These are phyloP conservation scores for Mycena albidolilacea DNA, from an alignment of 768 basidiomycete species.

Conservation along the genomic window DNA sequence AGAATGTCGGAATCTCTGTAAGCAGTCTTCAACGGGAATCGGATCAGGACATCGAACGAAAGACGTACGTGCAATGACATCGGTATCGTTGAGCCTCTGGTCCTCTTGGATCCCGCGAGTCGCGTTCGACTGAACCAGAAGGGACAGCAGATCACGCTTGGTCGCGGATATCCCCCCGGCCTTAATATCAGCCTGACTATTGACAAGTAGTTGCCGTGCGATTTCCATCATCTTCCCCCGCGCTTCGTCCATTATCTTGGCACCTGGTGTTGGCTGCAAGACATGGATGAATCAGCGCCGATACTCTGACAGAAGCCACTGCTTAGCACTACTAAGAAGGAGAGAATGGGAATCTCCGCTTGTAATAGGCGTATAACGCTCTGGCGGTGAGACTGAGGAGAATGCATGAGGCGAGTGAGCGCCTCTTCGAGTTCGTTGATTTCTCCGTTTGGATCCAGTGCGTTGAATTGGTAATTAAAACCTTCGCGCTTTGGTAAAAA, in stretches of 20 bases:
- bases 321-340: conserved; percentile 46
- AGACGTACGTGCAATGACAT: conserved; percentile 69
- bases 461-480: conserved; percentile 48
- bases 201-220: conserved; percentile 59
- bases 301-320: neutral
- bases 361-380: conserved; percentile 25
- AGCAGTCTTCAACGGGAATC: neutral
- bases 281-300: neutral
- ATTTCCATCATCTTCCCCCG: conserved; percentile 62
- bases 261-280: neutral
- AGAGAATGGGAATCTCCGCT: conserved; percentile 31
- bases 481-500: conserved; percentile 15
- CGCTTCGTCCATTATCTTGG: conserved; percentile 34
- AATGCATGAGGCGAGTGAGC: conserved; percentile 55
- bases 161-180: conserved; percentile 46
- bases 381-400: conserved; percentile 28
- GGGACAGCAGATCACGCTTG: conserved; percentile 68
- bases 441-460: conserved; percentile 17
- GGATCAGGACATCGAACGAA: neutral
- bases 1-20: conserved; percentile 73
- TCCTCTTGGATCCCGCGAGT: conserved; percentile 68
- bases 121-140: conserved; percentile 76
- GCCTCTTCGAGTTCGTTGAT: conserved; percentile 59
- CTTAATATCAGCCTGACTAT: conserved; percentile 48
- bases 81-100: conserved; percentile 72